phyloP scores from a whole-genome alignment of 1,139 yeast species.

The Yamadazyma diospyri region DNA sequence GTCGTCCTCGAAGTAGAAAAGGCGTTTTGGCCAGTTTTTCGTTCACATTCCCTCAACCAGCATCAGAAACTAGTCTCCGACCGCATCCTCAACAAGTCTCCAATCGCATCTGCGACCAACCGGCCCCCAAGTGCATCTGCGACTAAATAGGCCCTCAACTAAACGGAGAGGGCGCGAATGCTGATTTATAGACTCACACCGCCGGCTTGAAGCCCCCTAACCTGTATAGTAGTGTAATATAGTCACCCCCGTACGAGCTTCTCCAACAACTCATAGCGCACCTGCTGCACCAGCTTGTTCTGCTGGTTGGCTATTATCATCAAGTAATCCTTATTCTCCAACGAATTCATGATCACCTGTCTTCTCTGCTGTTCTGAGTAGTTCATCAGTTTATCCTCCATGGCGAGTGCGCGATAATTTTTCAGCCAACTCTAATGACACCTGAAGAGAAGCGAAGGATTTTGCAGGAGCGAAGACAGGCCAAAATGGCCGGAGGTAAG shows the following conservation, averaged over 20 bases:
- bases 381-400: conserved; percentile 14
- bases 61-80: too few relatives aligned
- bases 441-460: conserved; percentile 64
- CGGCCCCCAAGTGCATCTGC: too few relatives aligned
- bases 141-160: too few relatives aligned
- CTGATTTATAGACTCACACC: too few relatives aligned
- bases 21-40: too few relatives aligned
- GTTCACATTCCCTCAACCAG: too few relatives aligned
- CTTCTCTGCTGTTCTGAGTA: conserved; percentile 40
- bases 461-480: conserved; percentile 66
- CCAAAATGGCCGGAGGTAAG: conserved; percentile 59
- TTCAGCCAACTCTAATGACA: conserved; percentile 18
- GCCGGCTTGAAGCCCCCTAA: too few relatives aligned
- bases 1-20: too few relatives aligned
- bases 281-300: conserved; percentile 42
- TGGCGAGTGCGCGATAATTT: conserved; percentile 5
- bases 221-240: conserved; percentile 6
- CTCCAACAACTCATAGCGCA: conserved; percentile 35
- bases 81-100: too few relatives aligned
- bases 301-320: conserved; percentile 43
- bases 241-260: conserved; percentile 1
- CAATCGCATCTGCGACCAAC: too few relatives aligned
- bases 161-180: too few relatives aligned
- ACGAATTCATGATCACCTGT: conserved; percentile 37
- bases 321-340: conserved; percentile 43